phyloP scores from a whole-genome alignment of 805 yeast genomes.

The Yamadazyma paraphyllophila region DNA sequence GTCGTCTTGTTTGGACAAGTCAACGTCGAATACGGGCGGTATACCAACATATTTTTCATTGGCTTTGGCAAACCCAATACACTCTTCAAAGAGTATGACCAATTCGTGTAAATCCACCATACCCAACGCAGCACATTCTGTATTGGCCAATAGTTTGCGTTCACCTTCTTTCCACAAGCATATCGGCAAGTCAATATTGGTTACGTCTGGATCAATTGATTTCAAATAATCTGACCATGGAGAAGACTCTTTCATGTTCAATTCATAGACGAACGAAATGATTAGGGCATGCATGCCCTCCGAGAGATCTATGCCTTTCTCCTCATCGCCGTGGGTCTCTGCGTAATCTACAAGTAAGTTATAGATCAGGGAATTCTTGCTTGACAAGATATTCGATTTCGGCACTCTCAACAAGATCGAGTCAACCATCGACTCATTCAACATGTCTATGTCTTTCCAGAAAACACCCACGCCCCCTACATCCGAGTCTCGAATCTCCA shows the following conservation, averaged over 20 bases:
- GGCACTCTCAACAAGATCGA: constrained; percentile 52
- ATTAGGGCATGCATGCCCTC: constrained; percentile 65
- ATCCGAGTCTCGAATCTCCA: constrained; percentile 10
- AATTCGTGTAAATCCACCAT: constrained; percentile 51
- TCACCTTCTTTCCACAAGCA: constrained; percentile 60
- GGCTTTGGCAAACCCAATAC: constrained; percentile 40
- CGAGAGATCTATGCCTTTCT: constrained; percentile 33
- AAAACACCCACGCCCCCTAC: constrained; percentile 76
- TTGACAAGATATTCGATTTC: constrained; percentile 57
- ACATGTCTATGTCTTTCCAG: constrained; percentile 29
- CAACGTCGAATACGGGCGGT: constrained; percentile 36
- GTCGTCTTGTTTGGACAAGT: constrained; percentile 19
- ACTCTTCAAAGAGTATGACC: constrained; percentile 36
- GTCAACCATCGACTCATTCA: constrained; percentile 23
- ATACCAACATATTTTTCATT: constrained; percentile 24
- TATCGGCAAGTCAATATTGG: constrained; percentile 48
- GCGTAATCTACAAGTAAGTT: constrained; percentile 60
- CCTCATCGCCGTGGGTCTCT: constrained; percentile 11
- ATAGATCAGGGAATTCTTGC: constrained; percentile 59
- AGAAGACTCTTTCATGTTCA: constrained; percentile 52
- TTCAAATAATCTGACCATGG: constrained; percentile 76
- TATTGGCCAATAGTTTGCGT: constrained; percentile 48
- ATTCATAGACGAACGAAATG: constrained; percentile 71
- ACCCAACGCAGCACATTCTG: constrained; percentile 62
- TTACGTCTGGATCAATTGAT: constrained; percentile 43